Evolutionary conservation across 768 basidiomycete genomes (phyloP).

Genomic region (Paxillus rubicundulus): DNA sequence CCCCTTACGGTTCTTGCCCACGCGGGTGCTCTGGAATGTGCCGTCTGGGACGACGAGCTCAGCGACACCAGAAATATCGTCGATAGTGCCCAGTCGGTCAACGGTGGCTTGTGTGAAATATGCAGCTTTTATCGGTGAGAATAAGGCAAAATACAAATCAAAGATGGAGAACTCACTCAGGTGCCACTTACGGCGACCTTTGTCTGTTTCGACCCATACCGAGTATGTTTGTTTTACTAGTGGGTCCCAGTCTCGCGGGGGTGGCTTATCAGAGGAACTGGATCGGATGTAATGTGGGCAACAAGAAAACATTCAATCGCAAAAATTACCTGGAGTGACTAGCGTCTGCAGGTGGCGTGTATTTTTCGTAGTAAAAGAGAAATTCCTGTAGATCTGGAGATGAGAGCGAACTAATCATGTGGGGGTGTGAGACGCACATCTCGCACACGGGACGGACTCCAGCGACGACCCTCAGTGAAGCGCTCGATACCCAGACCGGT

Average conservation of each 20-base stretch:
- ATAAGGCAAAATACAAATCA: slow-evolving; percentile 3
- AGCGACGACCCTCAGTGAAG: slow-evolving; percentile 80
- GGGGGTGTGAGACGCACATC: slow-evolving; percentile 47
- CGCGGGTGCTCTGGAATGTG: slow-evolving; percentile 65
- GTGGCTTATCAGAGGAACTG: slow-evolving; percentile 46
- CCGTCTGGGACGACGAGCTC: slow-evolving; percentile 66
- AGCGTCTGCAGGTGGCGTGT: slow-evolving; percentile 46
- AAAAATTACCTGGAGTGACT: slow-evolving; percentile 41
- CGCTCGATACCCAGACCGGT: slow-evolving; percentile 81
- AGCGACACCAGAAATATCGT: slow-evolving; percentile 57
- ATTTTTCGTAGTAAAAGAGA: slow-evolving; percentile 82
- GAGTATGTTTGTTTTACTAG: slow-evolving; percentile 85
- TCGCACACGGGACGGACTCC: slow-evolving; percentile 81
- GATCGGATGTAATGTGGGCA: slow-evolving; percentile 8
- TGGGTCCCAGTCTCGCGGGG: slow-evolving; percentile 61
- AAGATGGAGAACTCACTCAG: slow-evolving; percentile 51
- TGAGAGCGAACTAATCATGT: slow-evolving; percentile 8
- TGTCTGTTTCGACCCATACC: slow-evolving; percentile 66
- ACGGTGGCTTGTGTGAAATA: slow-evolving; percentile 80
- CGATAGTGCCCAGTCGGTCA: slow-evolving; percentile 67
- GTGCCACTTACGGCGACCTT: slow-evolving; percentile 77
- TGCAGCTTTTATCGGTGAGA: slow-evolving; percentile 53
- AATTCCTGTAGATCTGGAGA: slow-evolving; percentile 57
- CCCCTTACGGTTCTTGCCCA: slow-evolving; percentile 46
- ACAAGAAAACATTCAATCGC: not conserved